phyloP scores from a whole-genome alignment of 306 rosid species.

The Sicyos baderoa region DNA sequence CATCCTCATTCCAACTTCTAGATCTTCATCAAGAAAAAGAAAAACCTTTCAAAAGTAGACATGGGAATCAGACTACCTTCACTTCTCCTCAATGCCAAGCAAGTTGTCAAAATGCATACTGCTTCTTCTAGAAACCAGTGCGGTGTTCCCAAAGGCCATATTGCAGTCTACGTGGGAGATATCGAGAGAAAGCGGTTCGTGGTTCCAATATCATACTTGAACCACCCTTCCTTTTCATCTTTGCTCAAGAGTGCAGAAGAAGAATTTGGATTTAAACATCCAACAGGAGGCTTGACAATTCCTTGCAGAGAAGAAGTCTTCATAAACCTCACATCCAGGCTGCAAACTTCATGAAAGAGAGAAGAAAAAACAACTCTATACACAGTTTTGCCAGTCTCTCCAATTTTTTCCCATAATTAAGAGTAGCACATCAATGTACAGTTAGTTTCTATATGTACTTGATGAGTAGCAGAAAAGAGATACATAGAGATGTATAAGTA shows the following conservation, averaged over 20 bases:
- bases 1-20: slow-evolving; percentile 10
- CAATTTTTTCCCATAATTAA: not conserved
- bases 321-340: slow-evolving; percentile 23
- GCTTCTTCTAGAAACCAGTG: slow-evolving; percentile 1
- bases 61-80: slow-evolving; percentile 18
- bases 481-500: too few species aligned
- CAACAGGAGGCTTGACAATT: slow-evolving; percentile 52
- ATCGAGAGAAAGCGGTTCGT: slow-evolving; percentile 28
- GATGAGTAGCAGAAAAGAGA: slow-evolving; percentile 9
- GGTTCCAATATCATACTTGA: slow-evolving; percentile 37
- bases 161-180: slow-evolving; percentile 42
- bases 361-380: not conserved
- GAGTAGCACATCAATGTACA: slow-evolving; percentile 7
- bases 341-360: slow-evolving; percentile 12
- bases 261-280: slow-evolving; percentile 46
- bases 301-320: slow-evolving; percentile 30
- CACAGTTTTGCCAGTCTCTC: slow-evolving; percentile 4
- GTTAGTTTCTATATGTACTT: slow-evolving; percentile 5
- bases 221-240: slow-evolving; percentile 33
- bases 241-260: slow-evolving; percentile 30
- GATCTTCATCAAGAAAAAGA: not conserved
- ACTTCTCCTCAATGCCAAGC: slow-evolving; percentile 12
- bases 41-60: not conserved
- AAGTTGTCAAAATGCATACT: slow-evolving; percentile 8
- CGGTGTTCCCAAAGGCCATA: slow-evolving; percentile 38